phyloP scores from a whole-genome alignment of 2,329 filamentous ascomycete species.

The Botryotinia calthae region DNA sequence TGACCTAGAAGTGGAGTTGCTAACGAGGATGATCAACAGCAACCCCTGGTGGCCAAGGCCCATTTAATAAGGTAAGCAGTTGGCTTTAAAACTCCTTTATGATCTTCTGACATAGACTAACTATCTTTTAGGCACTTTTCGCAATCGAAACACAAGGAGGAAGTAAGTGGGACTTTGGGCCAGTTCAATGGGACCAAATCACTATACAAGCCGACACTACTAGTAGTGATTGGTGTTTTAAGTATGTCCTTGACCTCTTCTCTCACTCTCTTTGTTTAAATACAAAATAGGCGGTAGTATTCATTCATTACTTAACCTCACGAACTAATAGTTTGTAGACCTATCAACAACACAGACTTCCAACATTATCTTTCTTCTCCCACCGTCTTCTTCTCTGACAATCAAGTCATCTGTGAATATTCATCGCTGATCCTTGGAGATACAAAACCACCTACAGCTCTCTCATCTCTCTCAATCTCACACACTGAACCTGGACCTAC shows the following conservation, averaged over 20 bases:
- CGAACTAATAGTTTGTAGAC: background rate
- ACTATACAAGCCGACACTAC: slow-evolving; percentile 1
- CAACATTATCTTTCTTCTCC: background rate
- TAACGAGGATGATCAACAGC: background rate
- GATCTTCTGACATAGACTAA: background rate
- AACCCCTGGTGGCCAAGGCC: background rate
- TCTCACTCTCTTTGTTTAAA: background rate
- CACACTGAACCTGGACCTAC: background rate
- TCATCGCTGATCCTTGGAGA: background rate
- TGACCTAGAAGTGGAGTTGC: too few species aligned
- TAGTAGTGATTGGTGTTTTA: background rate
- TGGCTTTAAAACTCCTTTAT: background rate
- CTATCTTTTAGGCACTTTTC: background rate
- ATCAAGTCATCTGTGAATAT: slow-evolving; percentile 1
- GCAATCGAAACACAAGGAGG: slow-evolving; percentile 5
- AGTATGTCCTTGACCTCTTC: background rate
- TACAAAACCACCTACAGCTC: background rate
- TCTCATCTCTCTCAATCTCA: background rate
- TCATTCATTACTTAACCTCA: background rate
- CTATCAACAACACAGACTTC: background rate
- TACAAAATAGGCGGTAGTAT: background rate
- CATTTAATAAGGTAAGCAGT: background rate
- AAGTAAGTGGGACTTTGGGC: background rate
- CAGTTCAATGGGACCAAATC: slow-evolving; percentile 9
- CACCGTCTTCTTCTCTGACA: background rate